Evolutionary conservation across 2,329 filamentous ascomycete species (phyloP).

Genomic region (Stagonosporopsis rhizophila): DNA sequence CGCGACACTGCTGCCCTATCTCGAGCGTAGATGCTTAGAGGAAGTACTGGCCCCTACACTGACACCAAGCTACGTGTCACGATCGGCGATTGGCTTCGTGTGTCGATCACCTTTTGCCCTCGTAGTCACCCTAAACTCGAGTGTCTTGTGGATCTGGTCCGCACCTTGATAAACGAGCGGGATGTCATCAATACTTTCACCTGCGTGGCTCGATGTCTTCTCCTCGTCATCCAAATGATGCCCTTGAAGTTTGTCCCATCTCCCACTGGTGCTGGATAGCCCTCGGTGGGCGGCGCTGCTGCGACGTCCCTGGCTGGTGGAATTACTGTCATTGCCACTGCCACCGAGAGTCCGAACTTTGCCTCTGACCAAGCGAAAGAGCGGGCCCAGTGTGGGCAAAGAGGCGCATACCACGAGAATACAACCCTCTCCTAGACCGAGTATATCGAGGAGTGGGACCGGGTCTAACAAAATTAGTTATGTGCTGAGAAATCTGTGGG

Average conservation of each 20-base stretch:
- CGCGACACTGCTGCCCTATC: conserved; percentile 6
- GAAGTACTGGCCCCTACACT: conserved; percentile 11
- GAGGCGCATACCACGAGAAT: conserved; percentile 12
- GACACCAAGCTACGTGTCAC: conserved; percentile 13
- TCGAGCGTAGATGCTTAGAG: conserved; percentile 8
- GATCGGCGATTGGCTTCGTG: conserved; percentile 8
- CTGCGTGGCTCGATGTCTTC: conserved; percentile 5
- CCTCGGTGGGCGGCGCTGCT: conserved; percentile 4
- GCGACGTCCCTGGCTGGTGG: conserved; percentile 5
- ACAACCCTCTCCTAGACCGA: conserved; percentile 13
- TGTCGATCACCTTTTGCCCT: conserved; percentile 8
- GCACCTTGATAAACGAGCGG: conserved; percentile 4
- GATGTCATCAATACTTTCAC: conserved; percentile 6
- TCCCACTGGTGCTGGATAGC: conserved; percentile 9
- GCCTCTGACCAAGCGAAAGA: conserved; percentile 10
- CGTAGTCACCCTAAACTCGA: conserved; percentile 8
- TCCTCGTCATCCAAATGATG: conserved; percentile 8
- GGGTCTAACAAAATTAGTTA: conserved; percentile 8
- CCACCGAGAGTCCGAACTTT: conserved; percentile 9
- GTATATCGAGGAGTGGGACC: conserved; percentile 11
- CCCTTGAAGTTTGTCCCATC: conserved; percentile 11
- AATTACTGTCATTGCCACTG: conserved; percentile 3
- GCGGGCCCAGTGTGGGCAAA: conserved; percentile 11
- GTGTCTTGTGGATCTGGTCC: conserved; percentile 10
- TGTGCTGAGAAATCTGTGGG: conserved; percentile 7